Conservation (phyloP, 148 eudicot species). For the Heliamphora exappendiculata region DNA sequence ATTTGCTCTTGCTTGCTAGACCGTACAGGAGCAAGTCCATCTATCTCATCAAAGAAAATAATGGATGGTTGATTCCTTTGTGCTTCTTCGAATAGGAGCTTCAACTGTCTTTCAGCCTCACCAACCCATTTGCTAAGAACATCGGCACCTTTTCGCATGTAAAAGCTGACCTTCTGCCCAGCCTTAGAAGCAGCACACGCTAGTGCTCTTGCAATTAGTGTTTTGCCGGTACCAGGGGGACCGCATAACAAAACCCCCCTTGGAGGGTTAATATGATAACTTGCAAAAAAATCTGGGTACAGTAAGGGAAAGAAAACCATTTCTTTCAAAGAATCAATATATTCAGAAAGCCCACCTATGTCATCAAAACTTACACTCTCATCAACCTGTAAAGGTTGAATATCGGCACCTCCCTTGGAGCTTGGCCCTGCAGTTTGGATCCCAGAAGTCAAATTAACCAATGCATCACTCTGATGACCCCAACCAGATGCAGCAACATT, state of each 20-base stretch:
- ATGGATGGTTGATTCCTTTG: slow-evolving; percentile 97
- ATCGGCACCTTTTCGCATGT: slow-evolving; percentile 99
- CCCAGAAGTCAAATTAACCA: slow-evolving; percentile 59
- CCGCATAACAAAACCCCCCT: slow-evolving; percentile 98
- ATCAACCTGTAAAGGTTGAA: slow-evolving; percentile 92
- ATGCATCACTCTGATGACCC: slow-evolving; percentile 80
- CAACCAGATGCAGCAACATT: slow-evolving; percentile 97
- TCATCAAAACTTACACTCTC: slow-evolving; percentile 89
- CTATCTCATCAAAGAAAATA: slow-evolving; percentile 96
- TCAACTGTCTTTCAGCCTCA: slow-evolving; percentile 94
- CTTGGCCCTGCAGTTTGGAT: slow-evolving; percentile 98
- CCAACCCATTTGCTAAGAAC: slow-evolving; percentile 99
- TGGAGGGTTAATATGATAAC: slow-evolving; percentile 93
- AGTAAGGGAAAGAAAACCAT: slow-evolving; percentile 97
- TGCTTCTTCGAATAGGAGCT: slow-evolving; percentile 93
- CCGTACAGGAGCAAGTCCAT: slow-evolving; percentile 98
- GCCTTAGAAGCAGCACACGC: slow-evolving; percentile 99
- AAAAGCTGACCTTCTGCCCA: slow-evolving; percentile 98
- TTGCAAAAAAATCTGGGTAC: slow-evolving; percentile 94
- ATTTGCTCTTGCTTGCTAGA: slow-evolving; percentile 99
- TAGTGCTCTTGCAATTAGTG: slow-evolving; percentile 89
- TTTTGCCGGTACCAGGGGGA: slow-evolving; percentile 98
- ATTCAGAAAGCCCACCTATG: slow-evolving; percentile 92
- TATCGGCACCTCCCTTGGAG: slow-evolving; percentile 98
- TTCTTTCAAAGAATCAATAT: slow-evolving; percentile 89